Conservation (phyloP, 2,329 filamentous ascomycete species). For the Aspergillus melleus region DNA sequence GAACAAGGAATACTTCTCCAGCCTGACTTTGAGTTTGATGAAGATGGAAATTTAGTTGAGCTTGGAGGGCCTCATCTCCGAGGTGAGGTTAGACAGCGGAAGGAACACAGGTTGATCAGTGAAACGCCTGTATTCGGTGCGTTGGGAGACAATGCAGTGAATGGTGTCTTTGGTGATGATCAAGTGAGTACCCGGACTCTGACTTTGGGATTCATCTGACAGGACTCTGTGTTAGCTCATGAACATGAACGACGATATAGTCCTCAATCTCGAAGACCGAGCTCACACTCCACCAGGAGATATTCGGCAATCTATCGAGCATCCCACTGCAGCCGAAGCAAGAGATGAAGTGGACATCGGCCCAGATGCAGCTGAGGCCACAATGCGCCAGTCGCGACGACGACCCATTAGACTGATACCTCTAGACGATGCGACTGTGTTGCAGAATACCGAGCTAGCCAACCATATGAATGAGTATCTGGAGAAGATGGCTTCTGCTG, state of each 20-base stretch:
- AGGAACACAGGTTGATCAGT: slow-evolving; percentile 20
- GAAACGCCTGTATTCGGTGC: slow-evolving; percentile 40
- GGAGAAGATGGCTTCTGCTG: slow-evolving; percentile 57
- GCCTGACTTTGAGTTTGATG: slow-evolving; percentile 62
- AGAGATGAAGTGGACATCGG: not conserved
- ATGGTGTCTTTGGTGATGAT: slow-evolving; percentile 33
- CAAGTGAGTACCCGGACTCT: slow-evolving; percentile 7
- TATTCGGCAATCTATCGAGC: not conserved
- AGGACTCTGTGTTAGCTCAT: slow-evolving; percentile 20
- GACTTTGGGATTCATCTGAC: not conserved
- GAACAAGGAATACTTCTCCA: slow-evolving; percentile 51
- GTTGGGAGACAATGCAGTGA: slow-evolving; percentile 33
- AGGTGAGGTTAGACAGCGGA: slow-evolving; percentile 11
- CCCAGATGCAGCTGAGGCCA: slow-evolving; percentile 13
- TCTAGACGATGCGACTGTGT: slow-evolving; percentile 51
- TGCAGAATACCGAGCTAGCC: slow-evolving; percentile 57
- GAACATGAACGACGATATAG: slow-evolving; percentile 31
- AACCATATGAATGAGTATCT: slow-evolving; percentile 61
- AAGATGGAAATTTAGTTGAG: slow-evolving; percentile 60
- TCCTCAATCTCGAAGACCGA: slow-evolving; percentile 9
- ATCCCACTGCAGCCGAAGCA: not conserved
- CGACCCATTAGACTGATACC: slow-evolving; percentile 43
- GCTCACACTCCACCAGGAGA: not conserved
- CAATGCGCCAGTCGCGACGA: slow-evolving; percentile 29
- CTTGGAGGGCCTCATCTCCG: slow-evolving; percentile 25